Conservation (phyloP, 768 basidiomycete species). For the Daedaleopsis sinensis region DNA sequence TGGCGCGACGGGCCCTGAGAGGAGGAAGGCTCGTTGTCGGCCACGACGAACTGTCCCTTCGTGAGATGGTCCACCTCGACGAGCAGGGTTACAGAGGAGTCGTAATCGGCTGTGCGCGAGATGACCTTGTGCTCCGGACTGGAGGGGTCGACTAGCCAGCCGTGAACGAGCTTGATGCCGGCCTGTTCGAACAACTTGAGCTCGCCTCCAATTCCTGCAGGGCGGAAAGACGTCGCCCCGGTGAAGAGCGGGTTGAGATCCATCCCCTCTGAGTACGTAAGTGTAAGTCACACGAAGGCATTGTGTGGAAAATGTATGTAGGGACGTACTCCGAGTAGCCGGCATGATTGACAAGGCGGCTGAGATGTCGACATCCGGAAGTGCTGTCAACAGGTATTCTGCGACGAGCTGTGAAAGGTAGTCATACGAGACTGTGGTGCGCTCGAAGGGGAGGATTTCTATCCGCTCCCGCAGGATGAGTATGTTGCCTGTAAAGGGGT, state of each 20-base stretch:
- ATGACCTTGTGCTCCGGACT: conserved; percentile 61
- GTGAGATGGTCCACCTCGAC: conserved; percentile 81
- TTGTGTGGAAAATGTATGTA: too few relatives aligned
- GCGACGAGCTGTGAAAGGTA: conserved; percentile 83
- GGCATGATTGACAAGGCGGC: conserved; percentile 73
- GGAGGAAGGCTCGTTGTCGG: conserved; percentile 31
- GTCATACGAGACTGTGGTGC: conserved; percentile 79
- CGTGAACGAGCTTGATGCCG: conserved; percentile 82
- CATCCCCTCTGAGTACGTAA: conserved; percentile 68
- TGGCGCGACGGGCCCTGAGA: conserved; percentile 29
- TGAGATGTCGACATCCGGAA: conserved; percentile 64
- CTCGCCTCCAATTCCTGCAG: conserved; percentile 68
- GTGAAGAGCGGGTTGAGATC: conserved; percentile 88
- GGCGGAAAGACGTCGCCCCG: conserved; percentile 65
- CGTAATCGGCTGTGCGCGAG: conserved; percentile 63
- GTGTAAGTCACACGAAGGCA: background rate
- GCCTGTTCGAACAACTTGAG: conserved; percentile 85
- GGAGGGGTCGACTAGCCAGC: conserved; percentile 81
- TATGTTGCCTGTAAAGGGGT: conserved; percentile 71
- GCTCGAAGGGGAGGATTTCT: conserved; percentile 64
- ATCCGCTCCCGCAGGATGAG: conserved; percentile 86
- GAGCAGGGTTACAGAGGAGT: conserved; percentile 71
- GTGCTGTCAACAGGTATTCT: conserved; percentile 71
- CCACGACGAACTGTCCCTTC: conserved; percentile 58
- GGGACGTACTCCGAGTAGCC: conserved; percentile 52